These are phyloP conservation scores for Exophiala alcalophila DNA, from an alignment of 2,329 filamentous ascomycete species.

Conservation along the genomic window DNA sequence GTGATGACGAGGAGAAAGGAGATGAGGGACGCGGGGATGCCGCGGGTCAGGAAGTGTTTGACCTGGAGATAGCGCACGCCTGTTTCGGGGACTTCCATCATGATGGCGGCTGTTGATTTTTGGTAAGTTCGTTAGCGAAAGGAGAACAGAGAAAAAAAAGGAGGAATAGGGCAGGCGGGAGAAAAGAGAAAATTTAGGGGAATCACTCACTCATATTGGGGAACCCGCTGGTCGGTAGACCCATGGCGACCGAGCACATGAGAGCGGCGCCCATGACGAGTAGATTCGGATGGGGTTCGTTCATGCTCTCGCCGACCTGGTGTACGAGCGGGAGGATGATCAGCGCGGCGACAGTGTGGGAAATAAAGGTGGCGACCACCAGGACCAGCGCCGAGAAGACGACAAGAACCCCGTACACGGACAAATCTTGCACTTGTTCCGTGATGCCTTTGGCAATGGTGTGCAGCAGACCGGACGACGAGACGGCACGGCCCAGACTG, in stretches of 20 bases:
- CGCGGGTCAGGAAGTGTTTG: slow-evolving; percentile 91
- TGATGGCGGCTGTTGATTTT: slow-evolving; percentile 72
- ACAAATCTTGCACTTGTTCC: slow-evolving; percentile 68
- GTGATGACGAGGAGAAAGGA: slow-evolving; percentile 80
- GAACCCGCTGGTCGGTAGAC: slow-evolving; percentile 89
- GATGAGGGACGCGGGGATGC: slow-evolving; percentile 80
- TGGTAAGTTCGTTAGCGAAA: slow-evolving; percentile 6
- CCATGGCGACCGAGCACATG: slow-evolving; percentile 99
- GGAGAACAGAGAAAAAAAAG: slow-evolving; percentile 5
- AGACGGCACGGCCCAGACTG: slow-evolving; percentile 89
- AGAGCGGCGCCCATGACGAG: slow-evolving; percentile 92
- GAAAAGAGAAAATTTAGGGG: slow-evolving; percentile 8
- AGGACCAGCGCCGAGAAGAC: slow-evolving; percentile 82
- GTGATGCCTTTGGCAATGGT: slow-evolving; percentile 81
- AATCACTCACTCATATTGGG: slow-evolving; percentile 93
- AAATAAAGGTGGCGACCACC: slow-evolving; percentile 95
- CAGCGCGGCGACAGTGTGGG: slow-evolving; percentile 90
- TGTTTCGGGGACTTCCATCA: slow-evolving; percentile 93
- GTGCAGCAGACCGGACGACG: slow-evolving; percentile 85
- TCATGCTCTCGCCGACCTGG: slow-evolving; percentile 80
- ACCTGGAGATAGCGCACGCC: slow-evolving; percentile 90
- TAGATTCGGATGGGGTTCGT: slow-evolving; percentile 86
- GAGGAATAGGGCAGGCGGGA: slow-evolving; percentile 10
- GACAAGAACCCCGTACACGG: slow-evolving; percentile 79
- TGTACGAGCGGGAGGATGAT: slow-evolving; percentile 90